phyloP scores from a whole-genome alignment of 768 basidiomycete species.

The Lentinula sp. region DNA sequence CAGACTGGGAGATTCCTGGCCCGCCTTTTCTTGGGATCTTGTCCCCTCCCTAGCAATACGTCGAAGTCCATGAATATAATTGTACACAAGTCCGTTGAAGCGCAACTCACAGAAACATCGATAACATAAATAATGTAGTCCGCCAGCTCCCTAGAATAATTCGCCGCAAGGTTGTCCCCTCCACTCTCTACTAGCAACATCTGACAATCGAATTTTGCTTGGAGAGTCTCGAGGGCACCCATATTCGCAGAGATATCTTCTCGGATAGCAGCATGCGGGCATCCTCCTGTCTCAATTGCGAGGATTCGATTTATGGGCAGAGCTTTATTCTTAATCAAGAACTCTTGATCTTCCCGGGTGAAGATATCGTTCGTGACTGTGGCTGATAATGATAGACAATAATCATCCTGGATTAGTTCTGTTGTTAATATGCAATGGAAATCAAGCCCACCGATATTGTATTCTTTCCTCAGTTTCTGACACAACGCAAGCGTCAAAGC shows the following conservation, averaged over 20 bases:
- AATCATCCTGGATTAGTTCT: background rate
- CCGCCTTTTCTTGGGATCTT: conserved; percentile 99
- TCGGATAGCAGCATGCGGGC: conserved; percentile 96
- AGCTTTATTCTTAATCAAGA: conserved; percentile 88
- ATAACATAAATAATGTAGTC: conserved; percentile 97
- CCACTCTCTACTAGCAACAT: conserved; percentile 93
- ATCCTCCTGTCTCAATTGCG: conserved; percentile 97
- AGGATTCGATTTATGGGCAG: conserved; percentile 81
- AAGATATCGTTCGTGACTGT: conserved; percentile 99
- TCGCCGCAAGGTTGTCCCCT: conserved; percentile 95
- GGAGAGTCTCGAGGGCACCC: conserved; percentile 90
- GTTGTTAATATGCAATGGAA: background rate
- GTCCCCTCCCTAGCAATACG: conserved; percentile 76
- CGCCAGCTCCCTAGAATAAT: conserved; percentile 93
- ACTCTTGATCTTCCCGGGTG: conserved; percentile 96
- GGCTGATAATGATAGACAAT: conserved; percentile 35
- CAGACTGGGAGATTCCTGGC: conserved; percentile 94
- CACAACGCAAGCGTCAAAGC: conserved; percentile 90
- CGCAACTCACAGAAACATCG: conserved; percentile 63
- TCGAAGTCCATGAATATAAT: background rate
- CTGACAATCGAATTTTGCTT: conserved; percentile 86
- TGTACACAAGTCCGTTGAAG: background rate
- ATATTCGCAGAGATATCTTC: conserved; percentile 98
- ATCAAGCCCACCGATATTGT: conserved; percentile 76
- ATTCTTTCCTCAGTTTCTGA: conserved; percentile 67